Evolutionary conservation across 2,329 filamentous ascomycete genomes (phyloP).

Genomic region (Trichophyton schoenleinii): DNA sequence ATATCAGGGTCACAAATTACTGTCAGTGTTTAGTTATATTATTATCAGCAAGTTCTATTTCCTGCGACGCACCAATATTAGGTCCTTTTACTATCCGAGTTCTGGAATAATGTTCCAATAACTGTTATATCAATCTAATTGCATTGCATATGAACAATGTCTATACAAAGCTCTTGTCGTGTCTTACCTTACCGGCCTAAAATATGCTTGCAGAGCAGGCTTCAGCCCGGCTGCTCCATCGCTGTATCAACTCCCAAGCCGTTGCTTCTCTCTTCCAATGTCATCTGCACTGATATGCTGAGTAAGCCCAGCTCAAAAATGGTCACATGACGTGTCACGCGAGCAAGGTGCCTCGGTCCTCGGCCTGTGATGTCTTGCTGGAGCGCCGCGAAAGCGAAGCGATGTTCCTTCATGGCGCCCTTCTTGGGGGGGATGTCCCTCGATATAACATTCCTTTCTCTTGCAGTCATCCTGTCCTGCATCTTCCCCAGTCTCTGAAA

Average conservation of each 20-base stretch:
- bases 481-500: not conserved
- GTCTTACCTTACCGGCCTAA: no score
- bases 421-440: not conserved
- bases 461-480: not conserved
- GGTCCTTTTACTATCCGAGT: not conserved
- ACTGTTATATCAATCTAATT: no score
- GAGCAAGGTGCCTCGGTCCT: slow-evolving; percentile 7
- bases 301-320: no score
- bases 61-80: not conserved
- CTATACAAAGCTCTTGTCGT: no score
- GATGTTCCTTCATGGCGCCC: not conserved
- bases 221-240: no score
- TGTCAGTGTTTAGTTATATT: not conserved
- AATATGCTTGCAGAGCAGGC: no score
- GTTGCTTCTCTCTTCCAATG: no score
- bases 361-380: not conserved
- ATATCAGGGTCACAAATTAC: slow-evolving; percentile 37
- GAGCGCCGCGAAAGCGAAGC: not conserved
- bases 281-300: no score
- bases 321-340: slow-evolving; percentile 3
- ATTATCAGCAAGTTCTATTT: not conserved
- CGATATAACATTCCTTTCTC: not conserved
- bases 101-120: not conserved
- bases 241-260: no score
- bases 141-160: no score